Percentiles rank a stretch among this genome's conserved stretches.
These are phyloP conservation scores for Alternaria burnsii DNA, from an alignment of 2,329 filamentous ascomycete species.

Conservation along the genomic window DNA sequence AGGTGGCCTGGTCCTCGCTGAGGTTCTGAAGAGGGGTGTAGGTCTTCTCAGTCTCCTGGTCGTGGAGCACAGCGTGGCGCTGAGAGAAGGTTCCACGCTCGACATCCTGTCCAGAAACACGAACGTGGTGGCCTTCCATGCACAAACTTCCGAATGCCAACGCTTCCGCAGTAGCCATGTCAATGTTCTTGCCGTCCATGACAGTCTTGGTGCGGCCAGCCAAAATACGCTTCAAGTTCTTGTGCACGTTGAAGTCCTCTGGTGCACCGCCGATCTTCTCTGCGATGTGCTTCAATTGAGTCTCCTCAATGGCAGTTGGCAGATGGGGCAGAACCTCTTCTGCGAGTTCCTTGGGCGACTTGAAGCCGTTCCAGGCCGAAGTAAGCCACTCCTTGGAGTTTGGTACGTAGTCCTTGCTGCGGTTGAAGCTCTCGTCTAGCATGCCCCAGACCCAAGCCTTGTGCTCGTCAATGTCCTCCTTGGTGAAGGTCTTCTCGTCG, in stretches of 20 bases:
- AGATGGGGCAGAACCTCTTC: conserved; percentile 93
- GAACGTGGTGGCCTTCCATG: conserved; percentile 93
- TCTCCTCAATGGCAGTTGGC: conserved; percentile 78
- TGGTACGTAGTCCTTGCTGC: conserved; percentile 97
- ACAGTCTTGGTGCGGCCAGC: conserved; percentile 90
- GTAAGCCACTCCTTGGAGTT: conserved; percentile 98
- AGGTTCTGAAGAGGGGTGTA: conserved; percentile 93
- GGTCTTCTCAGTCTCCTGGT: conserved; percentile 92
- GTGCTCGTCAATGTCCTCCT: conserved; percentile 98
- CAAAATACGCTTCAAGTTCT: conserved; percentile 97
- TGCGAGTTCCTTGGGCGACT: conserved; percentile 96
- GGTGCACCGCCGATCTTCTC: conserved; percentile 79
- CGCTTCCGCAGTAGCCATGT: conserved; percentile 97
- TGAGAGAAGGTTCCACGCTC: conserved; percentile 99
- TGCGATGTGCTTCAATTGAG: conserved; percentile 82
- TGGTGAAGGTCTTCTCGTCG: conserved; percentile 91
- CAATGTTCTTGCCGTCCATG: conserved; percentile 89
- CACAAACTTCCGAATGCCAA: conserved; percentile 92
- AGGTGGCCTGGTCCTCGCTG: conserved; percentile 89
- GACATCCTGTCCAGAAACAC: conserved; percentile 97
- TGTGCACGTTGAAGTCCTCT: conserved; percentile 87
- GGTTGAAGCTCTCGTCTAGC: conserved; percentile 96
- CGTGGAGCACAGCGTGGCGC: conserved; percentile 95
- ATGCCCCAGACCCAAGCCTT: conserved; percentile 99
- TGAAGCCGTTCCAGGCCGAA: conserved; percentile 99